Base-by-base conservation (phyloP, 2,329 filamentous ascomycete genomes). In the Apiospora sp. region DNA sequence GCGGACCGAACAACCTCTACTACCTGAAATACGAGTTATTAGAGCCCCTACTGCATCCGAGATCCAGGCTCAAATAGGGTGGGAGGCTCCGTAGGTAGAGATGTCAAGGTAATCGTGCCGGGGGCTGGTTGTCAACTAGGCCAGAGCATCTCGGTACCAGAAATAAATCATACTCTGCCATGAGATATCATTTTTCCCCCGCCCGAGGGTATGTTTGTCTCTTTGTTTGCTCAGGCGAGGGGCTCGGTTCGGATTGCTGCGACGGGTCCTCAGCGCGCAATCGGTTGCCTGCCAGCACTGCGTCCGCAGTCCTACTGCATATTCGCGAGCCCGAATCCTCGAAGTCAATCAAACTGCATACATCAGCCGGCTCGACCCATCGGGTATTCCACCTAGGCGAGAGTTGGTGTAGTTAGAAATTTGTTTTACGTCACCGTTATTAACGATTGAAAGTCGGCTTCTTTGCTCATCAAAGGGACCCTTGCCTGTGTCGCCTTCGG, bases 181-280 rank as follows among this genome's bases (percentile, higher is more conserved):
- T 6, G 49, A 16, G 14, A 13, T 12, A 30, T 16, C 24, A 16
- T 54, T 2, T 54, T 30, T 51, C 22, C 24, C 24, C 30, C 24
- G 6, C 16, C 30, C 19, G 58, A n/a, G 12, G 8, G 8, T 10
- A 41, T 64, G 19, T 64, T 41, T 37, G 58, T 22, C 37, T 30
- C 30, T 5, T 34, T 58, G 30, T 61, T 61, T 61, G 58, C 58
- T 64, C 58, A 64, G 13, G 16, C 58, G 58, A 41, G 30, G 58
- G 10, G 4, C 8, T 64, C 34, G 58, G 58, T 41, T 41, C 30
- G 34, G 58, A 7, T 64, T 64, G 58, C 58, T 34, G 34, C 58
- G 30, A 61, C 30, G 6, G 54, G 16, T 4, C 37, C 30, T 37
- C 30, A n/a, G 54, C 54, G 30, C 30, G 54, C 54, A 22, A 61